Evolutionary conservation across 2,329 filamentous ascomycete genomes (phyloP), one percentile per base, ranked within the genome.

Genomic region (Botryotinia globosa): DNA sequence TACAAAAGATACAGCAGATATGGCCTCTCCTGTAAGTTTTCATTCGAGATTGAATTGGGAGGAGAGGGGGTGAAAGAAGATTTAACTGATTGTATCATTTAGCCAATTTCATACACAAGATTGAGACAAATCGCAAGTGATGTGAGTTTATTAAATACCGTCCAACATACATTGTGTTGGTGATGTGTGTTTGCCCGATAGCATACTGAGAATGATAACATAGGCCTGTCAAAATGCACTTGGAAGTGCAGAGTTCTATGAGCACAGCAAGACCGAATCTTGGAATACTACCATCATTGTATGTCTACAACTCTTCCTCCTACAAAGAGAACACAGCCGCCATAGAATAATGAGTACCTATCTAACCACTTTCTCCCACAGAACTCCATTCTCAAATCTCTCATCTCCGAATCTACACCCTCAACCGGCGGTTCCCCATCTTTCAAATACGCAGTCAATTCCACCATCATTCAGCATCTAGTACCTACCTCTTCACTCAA

Each of bases 241-340:
- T 79, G 89, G 90, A 75, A 87, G 84, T 75, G 90, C 90, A 74
- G 90, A 93, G 75, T 90, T 88, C 83, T 99, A 99, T 85, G 92
- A 97, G 77, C 96, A 98, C 83, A 84, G 90, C 72, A 91, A 92
- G 81, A 97, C 95, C 51, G 89, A 92, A 81, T 85, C 89, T 78
- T 98, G 95, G 95, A 98, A 98, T 85, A 92, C 92, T 48, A 86
- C 87, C 77, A 98, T 99, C 83, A 98, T 98, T 83, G 94, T 97
- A 88, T 79, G 89, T 85, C 74, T n/a, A n/a, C 48, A 20, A 37
- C 25, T 18, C 20, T 67, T 7, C 22, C 22, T 14, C 22, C 12
- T 8, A 32, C 5, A 20, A 32, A 59, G 39, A 45, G 48, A 58
- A 54, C 62, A n/a, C 45, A n/a, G 25, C 63, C 20, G 37, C 61